Evolutionary conservation across 306 rosid genomes (phyloP), one percentile per base, ranked within the genome.

Genomic region (Fragaria iinumae): DNA sequence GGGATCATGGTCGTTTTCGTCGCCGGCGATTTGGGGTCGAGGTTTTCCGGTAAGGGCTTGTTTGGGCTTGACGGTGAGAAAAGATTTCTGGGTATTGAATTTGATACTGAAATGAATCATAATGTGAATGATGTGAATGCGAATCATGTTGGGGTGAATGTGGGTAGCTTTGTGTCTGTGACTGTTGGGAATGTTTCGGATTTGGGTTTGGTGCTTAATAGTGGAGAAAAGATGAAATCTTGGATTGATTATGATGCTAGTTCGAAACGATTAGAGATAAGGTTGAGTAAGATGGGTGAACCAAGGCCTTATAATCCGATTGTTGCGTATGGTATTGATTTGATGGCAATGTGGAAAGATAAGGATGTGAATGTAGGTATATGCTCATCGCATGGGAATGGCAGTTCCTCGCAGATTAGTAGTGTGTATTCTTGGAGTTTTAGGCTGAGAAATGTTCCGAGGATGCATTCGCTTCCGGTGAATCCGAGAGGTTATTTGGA

Each of bases 221-320:
- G 63, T 20, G 92, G 87, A 6, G 81, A 80, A 23, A 90, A 84
- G 81, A 52, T 86, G 29, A 79, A 76, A 25, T 80, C 90, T 72
- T 90, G 97, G 97, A 76, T 92, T 29, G 96, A 92, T 89, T 92
- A 90, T 63, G 82, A 84, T 18, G 76, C 83, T 4, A 71, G 85
- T 32, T 81, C 87, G 9, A 82, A 87, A 36, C 76, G 57, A 21
- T 45, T 92, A 62, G 91, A 90, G 53, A 81, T 87, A 50, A 83
- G 97, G 78, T 39, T 88, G 76, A 53, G 80, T 59, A 87, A 81
- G 76, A 50, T 11, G 20, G 86, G 87, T 5, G 90, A 84, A 20
- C 6, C 79, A 2, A 84, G 87, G 78, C 92, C 96, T 10, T 27
- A 47, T 1, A 41, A 76, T 66, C 93, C 97, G 0, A 78, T 80